These are phyloP conservation scores for Camellia japonica DNA, from an alignment of 148 eudicot species.

Conservation along the genomic window DNA sequence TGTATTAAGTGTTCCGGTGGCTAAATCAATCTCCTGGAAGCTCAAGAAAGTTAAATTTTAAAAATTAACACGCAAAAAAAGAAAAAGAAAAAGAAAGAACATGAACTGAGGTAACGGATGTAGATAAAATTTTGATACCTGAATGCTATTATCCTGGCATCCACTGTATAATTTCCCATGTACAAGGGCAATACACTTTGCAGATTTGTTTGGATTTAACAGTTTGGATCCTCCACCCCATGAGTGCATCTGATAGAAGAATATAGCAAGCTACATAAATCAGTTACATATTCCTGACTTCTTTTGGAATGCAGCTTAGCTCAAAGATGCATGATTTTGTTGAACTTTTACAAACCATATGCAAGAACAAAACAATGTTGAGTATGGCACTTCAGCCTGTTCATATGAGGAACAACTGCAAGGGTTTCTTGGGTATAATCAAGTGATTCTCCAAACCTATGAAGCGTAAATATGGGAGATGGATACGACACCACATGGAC, in stretches of 20 bases:
- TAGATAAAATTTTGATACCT: conserved; percentile 27
- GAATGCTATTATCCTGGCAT: conserved; percentile 49
- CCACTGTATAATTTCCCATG: conserved; percentile 53
- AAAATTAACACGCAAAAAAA: no score
- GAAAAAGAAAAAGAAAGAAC: neutral
- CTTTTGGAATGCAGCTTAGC: neutral
- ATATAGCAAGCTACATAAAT: neutral
- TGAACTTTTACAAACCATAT: neutral
- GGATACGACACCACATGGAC: no score
- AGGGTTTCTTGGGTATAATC: neutral
- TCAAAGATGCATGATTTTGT: neutral
- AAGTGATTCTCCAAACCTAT: neutral
- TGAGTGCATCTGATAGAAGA: conserved; percentile 37
- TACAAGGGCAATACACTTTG: conserved; percentile 38
- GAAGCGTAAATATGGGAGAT: no score
- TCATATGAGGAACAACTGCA: neutral
- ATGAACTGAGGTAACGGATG: neutral
- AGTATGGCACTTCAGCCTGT: neutral
- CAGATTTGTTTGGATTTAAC: conserved; percentile 35
- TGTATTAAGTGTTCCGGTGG: conserved; percentile 37
- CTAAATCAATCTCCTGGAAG: conserved; percentile 47
- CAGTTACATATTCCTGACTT: neutral
- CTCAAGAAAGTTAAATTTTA: neutral
- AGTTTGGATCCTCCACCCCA: conserved; percentile 47
- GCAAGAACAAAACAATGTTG: neutral